Base-by-base conservation (phyloP, 148 eudicot genomes). In the Gaultheria prostrata region DNA sequence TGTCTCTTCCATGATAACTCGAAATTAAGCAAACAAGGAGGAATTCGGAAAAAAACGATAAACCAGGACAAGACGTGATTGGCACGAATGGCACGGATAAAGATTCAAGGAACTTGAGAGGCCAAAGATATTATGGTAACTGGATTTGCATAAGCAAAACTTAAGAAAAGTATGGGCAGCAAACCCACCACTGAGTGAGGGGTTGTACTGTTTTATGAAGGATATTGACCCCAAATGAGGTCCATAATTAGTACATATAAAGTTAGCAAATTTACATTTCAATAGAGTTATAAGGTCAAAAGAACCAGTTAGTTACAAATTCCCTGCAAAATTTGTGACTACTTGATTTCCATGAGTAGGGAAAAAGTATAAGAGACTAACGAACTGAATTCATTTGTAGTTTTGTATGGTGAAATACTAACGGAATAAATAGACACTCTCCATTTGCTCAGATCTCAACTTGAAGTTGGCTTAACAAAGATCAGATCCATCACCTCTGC, bases 1-100 rank as follows among this genome's bases (percentile, higher is more conserved):
- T 39, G 95, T 93, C 87, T 97, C 98, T 88, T 97, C 99, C 99
- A 97, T 97, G 84, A 78, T 72, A 82, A 85, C 82, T 71, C 82
- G 75, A 45, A 84, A 69, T n/a, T 7, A 46, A 2, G 82, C 87
- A 77, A 75, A 82, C 74, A 43, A 80, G 32, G 35, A 50, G 67
- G 50, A 28, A 20, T 73, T 13, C 30, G 21, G 45, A 50, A 79
- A 87, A 79, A 87, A 83, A 85, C 83, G 54, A 87, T 82, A 13
- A 49, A 84, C 56, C 56, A 21, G 75, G 63, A 84, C 56, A 51
- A 82, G 71, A 80, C 33, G 63, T 14, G 65, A 67, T 10, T 48
- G 73, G 82, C 30, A 80, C 82, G 33, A 84, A 26, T 32, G 75
- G 84, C 82, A 83, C 89, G 54, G 72, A 83, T 5, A 80, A 33